Base-by-base conservation (phyloP, 2,329 filamentous ascomycete species). In the Colletotrichum lini region DNA sequence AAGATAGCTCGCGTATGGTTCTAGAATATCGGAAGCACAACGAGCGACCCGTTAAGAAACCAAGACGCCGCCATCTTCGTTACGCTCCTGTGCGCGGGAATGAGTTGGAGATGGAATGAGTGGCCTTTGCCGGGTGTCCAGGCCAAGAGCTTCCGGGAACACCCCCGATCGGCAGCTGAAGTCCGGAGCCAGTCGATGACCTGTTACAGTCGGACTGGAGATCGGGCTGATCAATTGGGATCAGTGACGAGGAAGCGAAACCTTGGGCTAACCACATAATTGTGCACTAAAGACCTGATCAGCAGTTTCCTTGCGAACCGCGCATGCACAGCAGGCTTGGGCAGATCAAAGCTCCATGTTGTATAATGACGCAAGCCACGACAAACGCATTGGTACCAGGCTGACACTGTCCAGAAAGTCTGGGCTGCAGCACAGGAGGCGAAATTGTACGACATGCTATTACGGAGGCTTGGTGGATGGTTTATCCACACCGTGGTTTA, bases 161-260 rank as follows among this genome's bases (percentile, higher is more conserved):
- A 62, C 44, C 58, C 68, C 53, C 65, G 57, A 71, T 53, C 40
- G 26, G 40, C 23, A 44, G 21, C 45, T 53, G 30, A 63, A 40
- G n/a, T 12, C 38, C 18, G 56, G 18, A 67, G 57, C 35, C n/a
- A 58, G 45, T 23, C 23, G 40, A 67, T 47, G 61, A 23, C 10
- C n/a, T 30, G 65, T 68, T 47, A 40, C 40, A 63, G 10, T 59
- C 52, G 68, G 65, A 64, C 53, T 68, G 40, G 64, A 26, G 63
- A 57, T 26, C 42, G 23, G 50, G 38, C 9, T 40, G 47, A 58
- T 54, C 53, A 47, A 44, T n/a, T n/a, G n/a, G 40, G 26, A 58
- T 47, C 26, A 38, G 35, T 15, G 30, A 47, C 21, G 40, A 15
- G 18, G 58, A 10, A 61, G 4, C 58, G 10, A 2, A n/a, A 10